Conservation (phyloP, 495 filamentous ascomycete species). For the Aspergillus sparsus region DNA sequence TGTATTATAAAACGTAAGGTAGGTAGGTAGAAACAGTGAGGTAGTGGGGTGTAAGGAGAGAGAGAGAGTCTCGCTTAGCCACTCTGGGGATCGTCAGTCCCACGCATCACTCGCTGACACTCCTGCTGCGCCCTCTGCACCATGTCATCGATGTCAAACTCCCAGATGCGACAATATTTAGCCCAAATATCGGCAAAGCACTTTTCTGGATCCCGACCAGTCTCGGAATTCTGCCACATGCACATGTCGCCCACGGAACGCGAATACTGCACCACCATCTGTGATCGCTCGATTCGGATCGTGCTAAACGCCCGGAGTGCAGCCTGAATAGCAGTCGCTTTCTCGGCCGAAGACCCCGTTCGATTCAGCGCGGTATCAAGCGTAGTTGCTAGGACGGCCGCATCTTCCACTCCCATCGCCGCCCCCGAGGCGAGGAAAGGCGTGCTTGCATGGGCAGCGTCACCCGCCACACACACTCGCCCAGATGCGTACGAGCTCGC, state of each 20-base stretch:
- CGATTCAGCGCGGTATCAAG: not conserved
- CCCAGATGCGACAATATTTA: not conserved
- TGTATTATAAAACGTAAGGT: no score
- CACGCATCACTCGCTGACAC: not conserved
- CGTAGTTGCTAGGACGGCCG: not conserved
- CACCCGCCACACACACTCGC: not conserved
- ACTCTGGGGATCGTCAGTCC: no score
- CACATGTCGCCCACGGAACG: slow-evolving; percentile 5
- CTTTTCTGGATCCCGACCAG: not conserved
- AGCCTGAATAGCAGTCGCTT: not conserved
- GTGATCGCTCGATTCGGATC: slow-evolving; percentile 5
- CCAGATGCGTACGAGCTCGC: not conserved
- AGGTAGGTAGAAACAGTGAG: no score
- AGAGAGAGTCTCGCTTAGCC: no score
- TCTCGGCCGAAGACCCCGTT: not conserved
- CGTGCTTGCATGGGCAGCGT: not conserved
- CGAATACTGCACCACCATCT: slow-evolving; percentile 6
- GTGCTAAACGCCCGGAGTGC: not conserved
- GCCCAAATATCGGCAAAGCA: slow-evolving; percentile 4
- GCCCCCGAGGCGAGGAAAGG: not conserved
- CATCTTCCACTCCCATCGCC: not conserved
- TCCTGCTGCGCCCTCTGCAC: slow-evolving; percentile 1
- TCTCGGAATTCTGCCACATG: slow-evolving; percentile 10
- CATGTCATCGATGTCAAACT: slow-evolving; percentile 11
- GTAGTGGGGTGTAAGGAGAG: no score